Evolutionary conservation across 805 yeast species (phyloP), one percentile per base, ranked within the genome.

Genomic region (Candida ascalaphidarum): DNA sequence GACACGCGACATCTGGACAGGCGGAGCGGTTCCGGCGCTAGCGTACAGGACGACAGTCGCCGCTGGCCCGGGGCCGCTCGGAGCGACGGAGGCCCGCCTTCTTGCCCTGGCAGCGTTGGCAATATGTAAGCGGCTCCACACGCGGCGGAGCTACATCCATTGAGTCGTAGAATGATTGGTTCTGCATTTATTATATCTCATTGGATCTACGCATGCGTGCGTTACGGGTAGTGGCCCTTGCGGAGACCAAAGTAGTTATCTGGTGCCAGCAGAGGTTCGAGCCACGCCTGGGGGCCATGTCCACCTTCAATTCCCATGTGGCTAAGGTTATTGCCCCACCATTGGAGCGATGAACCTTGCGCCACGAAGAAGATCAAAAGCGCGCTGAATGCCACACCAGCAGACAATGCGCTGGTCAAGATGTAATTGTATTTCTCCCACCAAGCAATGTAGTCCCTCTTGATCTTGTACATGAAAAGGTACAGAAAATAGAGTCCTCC

Each of bases 341-440:
- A 78, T 22, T 51, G 35, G 10, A 76, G 29, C 4, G 44, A 35
- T 16, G 52, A 56, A 3, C 58, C 54, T 25, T 65, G 63, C 5
- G 69, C 61, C 1, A 68, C 54, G 42, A 74, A 72, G 52, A 78
- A 78, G 21, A 76, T 68, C 31, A 77, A 51, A 28, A 79, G 54
- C 3, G 79, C 68, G 33, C 76, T 58, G 36, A 76, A 63, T 2
- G 81, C 82, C 12, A 74, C 68, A n/a, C 81, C 83, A 1, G 81
- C 72, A 7, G 66, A 52, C 16, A 77, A 52, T 1, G 72, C 80
- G 28, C 78, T 68, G 14, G 77, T 59, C 28, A 78, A 49, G 14
- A 77, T 63, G 44, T 76, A 78, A 47, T 77, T 78, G 50, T 80
- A 80, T 49, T 77, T 79, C 22, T 77, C 76, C 86, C 81, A 79